Conservation (phyloP, 1,284 basidiomycete genomes). For the Phellinidium pouzarii region DNA sequence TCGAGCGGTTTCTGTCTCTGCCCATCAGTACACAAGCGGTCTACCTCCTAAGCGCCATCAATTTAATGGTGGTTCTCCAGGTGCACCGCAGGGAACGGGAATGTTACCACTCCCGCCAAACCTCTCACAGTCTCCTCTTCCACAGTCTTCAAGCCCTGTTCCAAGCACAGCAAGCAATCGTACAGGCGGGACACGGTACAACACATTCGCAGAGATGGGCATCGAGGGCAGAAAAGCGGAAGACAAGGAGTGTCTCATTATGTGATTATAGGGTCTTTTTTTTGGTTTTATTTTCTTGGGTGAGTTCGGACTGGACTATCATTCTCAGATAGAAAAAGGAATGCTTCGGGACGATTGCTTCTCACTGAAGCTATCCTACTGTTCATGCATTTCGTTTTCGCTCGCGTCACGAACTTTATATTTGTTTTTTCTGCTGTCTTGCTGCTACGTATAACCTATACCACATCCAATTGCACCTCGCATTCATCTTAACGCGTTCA, state of each 20-base stretch:
- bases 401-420: too few species aligned
- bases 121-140: constrained; percentile 1
- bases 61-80: neutral
- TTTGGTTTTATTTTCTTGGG: neutral
- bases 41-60: neutral
- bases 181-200: constrained; percentile 38
- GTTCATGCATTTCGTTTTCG: too few species aligned
- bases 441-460: too few species aligned
- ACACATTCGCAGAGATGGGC: constrained; percentile 93
- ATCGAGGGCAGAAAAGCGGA: constrained; percentile 71
- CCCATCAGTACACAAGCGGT: neutral
- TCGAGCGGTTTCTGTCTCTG: neutral
- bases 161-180: neutral
- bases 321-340: too few species aligned
- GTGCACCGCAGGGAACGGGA: too few species aligned
- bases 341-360: too few species aligned
- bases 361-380: too few species aligned
- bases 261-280: constrained; percentile 37
- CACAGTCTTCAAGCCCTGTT: neutral
- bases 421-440: too few species aligned
- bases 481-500: too few species aligned
- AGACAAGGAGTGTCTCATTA: constrained; percentile 77
- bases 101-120: too few species aligned
- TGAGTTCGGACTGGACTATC: neutral
- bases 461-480: too few species aligned